phyloP scores from a whole-genome alignment of 2,329 filamentous ascomycete species.

The Setomelanomma holmii region DNA sequence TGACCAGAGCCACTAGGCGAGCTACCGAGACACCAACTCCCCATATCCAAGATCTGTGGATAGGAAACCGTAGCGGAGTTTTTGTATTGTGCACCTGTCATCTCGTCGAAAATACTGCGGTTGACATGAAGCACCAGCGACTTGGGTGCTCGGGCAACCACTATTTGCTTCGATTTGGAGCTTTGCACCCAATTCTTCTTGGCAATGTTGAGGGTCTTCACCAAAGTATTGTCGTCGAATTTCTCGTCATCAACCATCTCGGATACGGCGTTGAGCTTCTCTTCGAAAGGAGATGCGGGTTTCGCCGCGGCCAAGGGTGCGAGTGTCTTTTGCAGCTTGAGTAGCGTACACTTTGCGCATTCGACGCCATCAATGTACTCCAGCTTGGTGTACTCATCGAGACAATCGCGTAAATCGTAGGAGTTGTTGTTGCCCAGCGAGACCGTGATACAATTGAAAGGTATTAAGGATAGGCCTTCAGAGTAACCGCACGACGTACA shows the following conservation, averaged over 20 bases:
- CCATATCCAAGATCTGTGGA: slow-evolving; percentile 75
- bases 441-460: slow-evolving; percentile 92
- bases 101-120: slow-evolving; percentile 87
- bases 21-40: slow-evolving; percentile 83
- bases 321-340: slow-evolving; percentile 59
- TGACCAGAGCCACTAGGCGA: slow-evolving; percentile 32
- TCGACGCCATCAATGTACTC: slow-evolving; percentile 90
- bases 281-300: slow-evolving; percentile 53
- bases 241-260: slow-evolving; percentile 79
- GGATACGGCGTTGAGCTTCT: slow-evolving; percentile 71
- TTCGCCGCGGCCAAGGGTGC: slow-evolving; percentile 23
- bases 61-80: slow-evolving; percentile 83
- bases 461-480: slow-evolving; percentile 86
- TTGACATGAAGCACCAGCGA: slow-evolving; percentile 89
- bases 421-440: slow-evolving; percentile 70
- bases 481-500: slow-evolving; percentile 86
- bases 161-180: slow-evolving; percentile 89
- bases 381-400: slow-evolving; percentile 84
- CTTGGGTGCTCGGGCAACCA: slow-evolving; percentile 81
- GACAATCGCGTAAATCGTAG: slow-evolving; percentile 77
- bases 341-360: slow-evolving; percentile 87
- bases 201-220: slow-evolving; percentile 54
- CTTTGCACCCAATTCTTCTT: slow-evolving; percentile 73
- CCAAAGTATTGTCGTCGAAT: slow-evolving; percentile 64
- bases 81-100: slow-evolving; percentile 79